A percentile compares a stretch with the other conserved stretches of the same genome.
These are phyloP conservation scores for Paramecium bursaria DNA, from an alignment of 73 alveolate genomes.

Conservation along the genomic window DNA sequence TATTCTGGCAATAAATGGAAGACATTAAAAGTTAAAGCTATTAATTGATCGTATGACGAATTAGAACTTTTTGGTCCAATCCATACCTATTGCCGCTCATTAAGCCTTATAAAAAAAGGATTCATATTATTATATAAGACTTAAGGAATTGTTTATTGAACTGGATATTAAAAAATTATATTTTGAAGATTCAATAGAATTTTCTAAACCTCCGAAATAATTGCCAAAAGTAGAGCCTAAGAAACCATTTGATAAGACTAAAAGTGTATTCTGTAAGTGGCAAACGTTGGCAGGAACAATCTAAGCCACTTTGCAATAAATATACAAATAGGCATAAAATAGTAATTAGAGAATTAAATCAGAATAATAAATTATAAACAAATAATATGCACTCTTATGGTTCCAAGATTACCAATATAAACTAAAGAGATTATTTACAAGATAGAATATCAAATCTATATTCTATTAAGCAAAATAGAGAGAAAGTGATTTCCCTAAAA, in stretches of 20 bases:
- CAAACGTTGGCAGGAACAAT: conserved; percentile 6
- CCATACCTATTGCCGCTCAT: conserved; percentile 53
- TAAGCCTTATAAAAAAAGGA: neutral
- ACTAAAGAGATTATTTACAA: conserved; percentile 43
- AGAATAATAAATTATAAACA: conserved; percentile 1
- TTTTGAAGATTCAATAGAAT: conserved; percentile 17
- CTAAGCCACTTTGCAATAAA: neutral
- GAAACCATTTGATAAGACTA: conserved; percentile 54
- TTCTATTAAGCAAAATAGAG: conserved; percentile 30
- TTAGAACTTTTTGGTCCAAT: conserved; percentile 13
- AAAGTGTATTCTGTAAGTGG: conserved; percentile 42
- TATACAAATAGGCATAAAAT: conserved; percentile 22
- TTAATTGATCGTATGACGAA: conserved; percentile 37
- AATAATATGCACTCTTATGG: conserved; percentile 5
- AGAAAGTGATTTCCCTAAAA: conserved; percentile 26
- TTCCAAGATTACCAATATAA: conserved; percentile 21
- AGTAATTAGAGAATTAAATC: conserved; percentile 22
- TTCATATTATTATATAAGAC: neutral
- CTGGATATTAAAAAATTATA: conserved; percentile 34
- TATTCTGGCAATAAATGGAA: conserved; percentile 44
- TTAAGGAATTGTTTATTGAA: conserved; percentile 10
- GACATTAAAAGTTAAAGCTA: conserved; percentile 21
- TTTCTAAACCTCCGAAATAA: conserved; percentile 24
- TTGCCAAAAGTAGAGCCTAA: conserved; percentile 34
- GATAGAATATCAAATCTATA: conserved; percentile 37